A percentile compares a stretch with the other conserved stretches of the same genome.
These are phyloP conservation scores for Coprinellus aureogranulatus DNA, from an alignment of 768 basidiomycete species.

Conservation along the genomic window DNA sequence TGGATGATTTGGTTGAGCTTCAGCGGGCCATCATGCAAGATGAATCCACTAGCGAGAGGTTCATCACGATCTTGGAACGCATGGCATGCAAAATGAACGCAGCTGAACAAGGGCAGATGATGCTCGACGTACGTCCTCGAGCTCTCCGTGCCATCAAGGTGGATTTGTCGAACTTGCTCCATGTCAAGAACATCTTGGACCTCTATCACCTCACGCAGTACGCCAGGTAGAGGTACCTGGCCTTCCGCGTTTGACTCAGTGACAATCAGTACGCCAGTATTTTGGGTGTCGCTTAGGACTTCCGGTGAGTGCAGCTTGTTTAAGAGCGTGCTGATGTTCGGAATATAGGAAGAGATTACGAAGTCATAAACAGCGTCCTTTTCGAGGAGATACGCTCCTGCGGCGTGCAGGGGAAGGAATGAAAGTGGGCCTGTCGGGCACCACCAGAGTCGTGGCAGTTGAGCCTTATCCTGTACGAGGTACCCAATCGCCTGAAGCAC, in stretches of 20 bases:
- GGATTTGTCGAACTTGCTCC: no score
- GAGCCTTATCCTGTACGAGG: not conserved
- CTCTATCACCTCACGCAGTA: no score
- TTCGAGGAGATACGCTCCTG: slow-evolving; percentile 25
- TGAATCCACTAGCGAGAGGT: slow-evolving; percentile 13
- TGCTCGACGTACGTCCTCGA: not conserved
- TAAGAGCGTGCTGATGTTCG: slow-evolving; percentile 10
- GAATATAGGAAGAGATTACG: slow-evolving; percentile 19
- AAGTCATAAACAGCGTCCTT: slow-evolving; percentile 3
- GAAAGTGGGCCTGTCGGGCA: slow-evolving; percentile 26
- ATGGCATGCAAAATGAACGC: slow-evolving; percentile 16
- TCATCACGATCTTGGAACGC: slow-evolving; percentile 8
- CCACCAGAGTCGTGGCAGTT: slow-evolving; percentile 18
- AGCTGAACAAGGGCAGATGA: slow-evolving; percentile 9
- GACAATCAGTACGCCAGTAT: not conserved
- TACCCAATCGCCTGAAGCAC: not conserved
- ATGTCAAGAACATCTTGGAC: no score
- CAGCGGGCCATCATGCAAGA: slow-evolving; percentile 9
- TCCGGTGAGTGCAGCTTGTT: not conserved
- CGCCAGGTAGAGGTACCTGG: no score
- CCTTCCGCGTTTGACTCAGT: no score
- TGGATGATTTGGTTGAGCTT: slow-evolving; percentile 11
- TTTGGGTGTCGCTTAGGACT: not conserved
- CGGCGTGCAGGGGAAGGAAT: slow-evolving; percentile 38
- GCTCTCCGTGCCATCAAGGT: not conserved